phyloP scores from a whole-genome alignment of 768 basidiomycete species.

The Collybia nuda region DNA sequence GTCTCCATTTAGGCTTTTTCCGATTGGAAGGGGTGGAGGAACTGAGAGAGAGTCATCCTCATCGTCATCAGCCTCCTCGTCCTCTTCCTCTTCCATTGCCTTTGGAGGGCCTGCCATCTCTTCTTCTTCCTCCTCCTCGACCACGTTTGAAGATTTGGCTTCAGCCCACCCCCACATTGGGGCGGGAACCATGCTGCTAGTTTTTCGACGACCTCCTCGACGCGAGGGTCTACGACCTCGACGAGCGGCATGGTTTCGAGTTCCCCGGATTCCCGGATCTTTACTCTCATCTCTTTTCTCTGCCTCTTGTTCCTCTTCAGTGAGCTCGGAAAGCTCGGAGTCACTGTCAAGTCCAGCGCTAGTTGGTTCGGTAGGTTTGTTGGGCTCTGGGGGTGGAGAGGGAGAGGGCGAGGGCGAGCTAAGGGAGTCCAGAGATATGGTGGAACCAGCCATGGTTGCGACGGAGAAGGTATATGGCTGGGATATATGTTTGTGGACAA shows the following conservation, averaged over 20 bases:
- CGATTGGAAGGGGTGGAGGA: neutral
- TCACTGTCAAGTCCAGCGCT: slow-evolving; percentile 53
- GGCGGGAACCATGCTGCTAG: slow-evolving; percentile 66
- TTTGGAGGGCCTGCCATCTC: slow-evolving; percentile 48
- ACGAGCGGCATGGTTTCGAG: slow-evolving; percentile 9
- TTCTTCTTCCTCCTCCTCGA: slow-evolving; percentile 51
- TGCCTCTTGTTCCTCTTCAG: slow-evolving; percentile 73
- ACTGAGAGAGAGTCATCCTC: slow-evolving; percentile 21
- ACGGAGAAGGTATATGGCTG: slow-evolving; percentile 17
- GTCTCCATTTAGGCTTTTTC: slow-evolving; percentile 2
- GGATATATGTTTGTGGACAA: slow-evolving; percentile 22
- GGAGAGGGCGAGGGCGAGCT: slow-evolving; percentile 68
- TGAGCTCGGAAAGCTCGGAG: slow-evolving; percentile 83
- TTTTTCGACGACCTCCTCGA: slow-evolving; percentile 23
- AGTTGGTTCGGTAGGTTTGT: slow-evolving; percentile 18
- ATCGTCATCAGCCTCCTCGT: slow-evolving; percentile 42
- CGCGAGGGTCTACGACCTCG: slow-evolving; percentile 18
- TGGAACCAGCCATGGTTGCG: slow-evolving; percentile 52
- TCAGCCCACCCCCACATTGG: slow-evolving; percentile 90
- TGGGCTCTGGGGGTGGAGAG: slow-evolving; percentile 26
- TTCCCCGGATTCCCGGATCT: slow-evolving; percentile 18
- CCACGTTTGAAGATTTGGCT: slow-evolving; percentile 35
- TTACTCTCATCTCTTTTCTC: slow-evolving; percentile 24
- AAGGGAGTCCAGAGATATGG: slow-evolving; percentile 62
- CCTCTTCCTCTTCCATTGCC: slow-evolving; percentile 63